Evolutionary conservation across 2,329 filamentous ascomycete species (phyloP).

Genomic region (Colletotrichum lini): DNA sequence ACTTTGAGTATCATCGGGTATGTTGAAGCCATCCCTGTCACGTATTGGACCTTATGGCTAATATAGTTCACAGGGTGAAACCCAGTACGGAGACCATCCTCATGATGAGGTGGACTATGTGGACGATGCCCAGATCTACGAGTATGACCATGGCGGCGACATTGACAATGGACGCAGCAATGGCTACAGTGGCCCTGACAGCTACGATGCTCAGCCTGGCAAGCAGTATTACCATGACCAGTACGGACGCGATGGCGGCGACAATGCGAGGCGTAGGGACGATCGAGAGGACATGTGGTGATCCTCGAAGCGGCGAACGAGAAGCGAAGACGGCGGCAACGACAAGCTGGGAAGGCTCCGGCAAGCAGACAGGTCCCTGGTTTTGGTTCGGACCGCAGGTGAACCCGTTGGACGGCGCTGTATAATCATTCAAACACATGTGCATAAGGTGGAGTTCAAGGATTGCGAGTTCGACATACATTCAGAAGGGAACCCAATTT

Average conservation of each 20-base stretch:
- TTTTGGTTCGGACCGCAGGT: conserved; percentile 1
- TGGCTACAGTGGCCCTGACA: conserved; percentile 56
- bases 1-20: conserved; percentile 68
- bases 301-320: conserved; percentile 38
- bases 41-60: background rate
- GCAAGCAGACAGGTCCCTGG: background rate
- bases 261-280: conserved; percentile 51
- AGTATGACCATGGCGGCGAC: conserved; percentile 64
- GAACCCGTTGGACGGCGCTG: conserved; percentile 19
- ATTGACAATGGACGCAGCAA: conserved; percentile 51
- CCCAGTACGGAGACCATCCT: conserved; percentile 62
- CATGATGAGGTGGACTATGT: conserved; percentile 64
- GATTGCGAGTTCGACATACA: conserved; percentile 37
- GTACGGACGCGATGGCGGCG: conserved; percentile 49
- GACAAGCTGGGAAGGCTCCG: conserved; percentile 19
- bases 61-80: conserved; percentile 55
- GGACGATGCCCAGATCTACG: conserved; percentile 67
- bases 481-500: conserved; percentile 13
- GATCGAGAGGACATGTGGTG: conserved; percentile 61
- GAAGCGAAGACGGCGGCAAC: background rate
- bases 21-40: conserved; percentile 46
- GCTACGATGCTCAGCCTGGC: conserved; percentile 53
- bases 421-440: conserved; percentile 36
- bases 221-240: conserved; percentile 60
- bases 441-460: conserved; percentile 41